Base-by-base conservation (phyloP, 2,329 filamentous ascomycete genomes). In the Aureobasidium sp. region DNA sequence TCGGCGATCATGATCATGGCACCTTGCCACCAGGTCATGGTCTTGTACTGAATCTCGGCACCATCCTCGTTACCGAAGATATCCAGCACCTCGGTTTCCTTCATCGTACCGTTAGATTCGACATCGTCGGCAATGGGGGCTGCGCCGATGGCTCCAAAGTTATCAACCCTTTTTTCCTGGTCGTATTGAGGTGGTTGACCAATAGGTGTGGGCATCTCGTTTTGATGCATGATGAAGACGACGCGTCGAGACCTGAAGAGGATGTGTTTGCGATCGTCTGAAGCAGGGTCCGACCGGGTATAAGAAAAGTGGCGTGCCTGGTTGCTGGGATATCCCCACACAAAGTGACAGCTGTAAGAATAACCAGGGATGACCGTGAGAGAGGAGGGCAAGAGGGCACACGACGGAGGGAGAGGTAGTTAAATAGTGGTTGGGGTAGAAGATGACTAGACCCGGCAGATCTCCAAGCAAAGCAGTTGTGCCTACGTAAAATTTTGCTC, bases 1-100 rank as follows among this genome's bases (percentile, higher is more conserved):
- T 83, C 82, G 7, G 81, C 81, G 54, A 85, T 78, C 81, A 84
- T 83, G 63, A 83, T 76, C 57, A 59, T 42, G 21, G 45, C 52
- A 16, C 30, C 52, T 29, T 57, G 73, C 74, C 74, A 76, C 80
- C 80, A 83, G 61, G 72, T 73, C 73, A 81, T 74, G 1, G 78
- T 78, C 66, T 78, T 78, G 68, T 81, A 82, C 64, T 82, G 77
- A 61, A 82, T 75, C 61, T 78, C 65, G 53, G 61, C 62, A 53
- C 63, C 57, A 8, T 55, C 49, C 7, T 61, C 59, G 27, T 61
- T 55, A 39, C 59, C 59, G 29, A 54, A 61, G 39, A 53, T 50
- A 21, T 61, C 59, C 39, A 61, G 49, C 37, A 61, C 50, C 21
- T 61, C 49, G 27, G 59, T 48, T 32, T 61, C 58, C 58, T 61